Conservation (phyloP, 2,329 filamentous ascomycete species). For the Emmonsiellopsis sp. region DNA sequence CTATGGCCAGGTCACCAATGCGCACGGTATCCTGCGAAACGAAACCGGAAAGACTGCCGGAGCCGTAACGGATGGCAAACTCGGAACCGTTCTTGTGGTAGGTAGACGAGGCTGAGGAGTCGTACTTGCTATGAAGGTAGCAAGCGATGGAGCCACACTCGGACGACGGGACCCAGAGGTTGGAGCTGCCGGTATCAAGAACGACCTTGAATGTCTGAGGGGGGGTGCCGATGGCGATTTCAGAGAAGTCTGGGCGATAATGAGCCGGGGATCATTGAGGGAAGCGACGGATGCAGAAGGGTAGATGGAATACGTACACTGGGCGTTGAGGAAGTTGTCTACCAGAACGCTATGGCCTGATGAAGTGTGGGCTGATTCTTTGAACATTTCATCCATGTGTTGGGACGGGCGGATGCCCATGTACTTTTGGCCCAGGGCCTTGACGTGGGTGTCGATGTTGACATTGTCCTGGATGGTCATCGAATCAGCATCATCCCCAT, state of each 20-base stretch:
- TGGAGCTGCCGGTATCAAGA: conserved; percentile 96
- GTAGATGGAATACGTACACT: conserved; percentile 58
- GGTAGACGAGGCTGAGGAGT: conserved; percentile 77
- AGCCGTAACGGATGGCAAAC: conserved; percentile 93
- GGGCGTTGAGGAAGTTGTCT: conserved; percentile 96
- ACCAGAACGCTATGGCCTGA: conserved; percentile 74
- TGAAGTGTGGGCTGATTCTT: conserved; percentile 57
- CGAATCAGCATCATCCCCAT: not conserved
- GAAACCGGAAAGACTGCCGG: conserved; percentile 85
- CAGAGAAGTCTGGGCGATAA: conserved; percentile 70
- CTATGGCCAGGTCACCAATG: conserved; percentile 82
- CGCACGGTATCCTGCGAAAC: conserved; percentile 78
- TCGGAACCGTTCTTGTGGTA: conserved; percentile 89
- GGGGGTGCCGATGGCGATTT: conserved; percentile 85
- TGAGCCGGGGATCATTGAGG: not conserved
- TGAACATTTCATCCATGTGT: conserved; percentile 71
- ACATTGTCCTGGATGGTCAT: conserved; percentile 52
- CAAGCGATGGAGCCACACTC: conserved; percentile 93
- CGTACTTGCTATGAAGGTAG: conserved; percentile 95
- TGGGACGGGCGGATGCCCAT: conserved; percentile 67
- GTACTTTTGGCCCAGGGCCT: conserved; percentile 89
- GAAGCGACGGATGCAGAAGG: not conserved
- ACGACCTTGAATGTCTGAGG: conserved; percentile 97
- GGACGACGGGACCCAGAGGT: conserved; percentile 92
- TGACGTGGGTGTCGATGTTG: conserved; percentile 72